These are phyloP conservation scores for Eurotiales sp. DNA, from an alignment of 2,329 filamentous ascomycete species.

Conservation along the genomic window DNA sequence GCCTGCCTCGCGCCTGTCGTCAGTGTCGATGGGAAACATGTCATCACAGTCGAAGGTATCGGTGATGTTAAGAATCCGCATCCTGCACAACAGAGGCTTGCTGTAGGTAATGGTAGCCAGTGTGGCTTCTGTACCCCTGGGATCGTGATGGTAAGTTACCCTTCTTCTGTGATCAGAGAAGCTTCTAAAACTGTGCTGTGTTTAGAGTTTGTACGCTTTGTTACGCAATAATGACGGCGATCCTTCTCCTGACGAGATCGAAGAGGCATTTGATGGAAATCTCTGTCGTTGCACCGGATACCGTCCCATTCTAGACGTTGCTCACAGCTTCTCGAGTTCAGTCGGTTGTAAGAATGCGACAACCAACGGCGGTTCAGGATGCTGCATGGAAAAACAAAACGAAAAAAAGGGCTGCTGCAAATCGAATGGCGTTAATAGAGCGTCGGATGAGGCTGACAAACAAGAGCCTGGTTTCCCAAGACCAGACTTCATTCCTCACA, in stretches of 20 bases:
- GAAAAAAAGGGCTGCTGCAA: constrained; percentile 66
- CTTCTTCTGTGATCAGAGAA: not conserved
- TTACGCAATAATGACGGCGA: constrained; percentile 71
- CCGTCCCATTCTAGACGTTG: constrained; percentile 86
- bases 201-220: constrained; percentile 80
- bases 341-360: constrained; percentile 58
- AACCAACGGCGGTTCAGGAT: constrained; percentile 60
- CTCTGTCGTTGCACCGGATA: constrained; percentile 95
- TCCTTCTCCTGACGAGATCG: constrained; percentile 76
- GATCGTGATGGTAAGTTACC: constrained; percentile 72
- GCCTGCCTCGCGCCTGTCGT: constrained; percentile 90
- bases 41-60: constrained; percentile 96
- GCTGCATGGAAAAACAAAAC: constrained; percentile 67
- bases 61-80: constrained; percentile 83
- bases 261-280: constrained; percentile 97
- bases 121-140: constrained; percentile 96
- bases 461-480: constrained; percentile 64
- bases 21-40: constrained; percentile 94
- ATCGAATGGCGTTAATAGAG: constrained; percentile 39
- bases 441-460: constrained; percentile 18
- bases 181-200: not conserved
- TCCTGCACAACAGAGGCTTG: constrained; percentile 84
- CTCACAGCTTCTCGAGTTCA: constrained; percentile 67
- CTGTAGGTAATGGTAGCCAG: constrained; percentile 86
- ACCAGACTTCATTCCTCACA: constrained; percentile 91